These are phyloP conservation scores for Piromyces finnis DNA, from an alignment of 192 early-diverging fungal species.

Conservation along the genomic window DNA sequence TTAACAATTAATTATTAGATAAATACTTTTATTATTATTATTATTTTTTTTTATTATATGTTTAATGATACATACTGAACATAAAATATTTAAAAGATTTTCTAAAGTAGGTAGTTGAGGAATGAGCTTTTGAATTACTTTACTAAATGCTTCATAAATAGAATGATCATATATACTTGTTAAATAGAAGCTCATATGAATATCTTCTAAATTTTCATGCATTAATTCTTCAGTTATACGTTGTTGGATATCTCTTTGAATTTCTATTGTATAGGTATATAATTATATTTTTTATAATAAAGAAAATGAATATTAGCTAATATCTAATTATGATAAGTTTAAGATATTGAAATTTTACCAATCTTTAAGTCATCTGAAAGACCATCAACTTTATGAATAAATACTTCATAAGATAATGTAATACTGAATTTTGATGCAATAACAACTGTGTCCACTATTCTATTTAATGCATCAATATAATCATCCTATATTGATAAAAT, in stretches of 20 bases:
- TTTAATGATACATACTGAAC: conserved; percentile 77
- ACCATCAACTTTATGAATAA: conserved; percentile 94
- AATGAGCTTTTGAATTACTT: conserved; percentile 83
- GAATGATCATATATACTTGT: conserved; percentile 89
- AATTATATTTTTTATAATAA: too few species aligned
- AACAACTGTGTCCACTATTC: conserved; percentile 52
- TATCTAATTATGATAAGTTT: too few species aligned
- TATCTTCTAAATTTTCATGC: conserved; percentile 52
- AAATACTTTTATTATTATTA: too few species aligned
- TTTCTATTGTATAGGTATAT: conserved; percentile 30
- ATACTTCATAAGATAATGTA: conserved; percentile 75
- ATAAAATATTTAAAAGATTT: conserved; percentile 80
- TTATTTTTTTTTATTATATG: too few species aligned
- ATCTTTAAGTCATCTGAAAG: conserved; percentile 89
- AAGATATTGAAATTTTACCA: too few species aligned
- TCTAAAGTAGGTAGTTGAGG: conserved; percentile 65
- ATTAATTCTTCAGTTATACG: conserved; percentile 70
- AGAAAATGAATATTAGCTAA: too few species aligned
- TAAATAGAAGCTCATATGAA: conserved; percentile 65
- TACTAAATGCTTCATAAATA: conserved; percentile 85
- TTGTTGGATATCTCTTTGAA: conserved; percentile 85
- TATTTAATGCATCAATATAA: conserved; percentile 52
- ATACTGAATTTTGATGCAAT: conserved; percentile 62
- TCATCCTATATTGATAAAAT: conserved; percentile 40
- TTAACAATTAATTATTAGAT: too few species aligned